Conservation (phyloP, 768 basidiomycete genomes). For the Rhodocollybia butyracea region DNA sequence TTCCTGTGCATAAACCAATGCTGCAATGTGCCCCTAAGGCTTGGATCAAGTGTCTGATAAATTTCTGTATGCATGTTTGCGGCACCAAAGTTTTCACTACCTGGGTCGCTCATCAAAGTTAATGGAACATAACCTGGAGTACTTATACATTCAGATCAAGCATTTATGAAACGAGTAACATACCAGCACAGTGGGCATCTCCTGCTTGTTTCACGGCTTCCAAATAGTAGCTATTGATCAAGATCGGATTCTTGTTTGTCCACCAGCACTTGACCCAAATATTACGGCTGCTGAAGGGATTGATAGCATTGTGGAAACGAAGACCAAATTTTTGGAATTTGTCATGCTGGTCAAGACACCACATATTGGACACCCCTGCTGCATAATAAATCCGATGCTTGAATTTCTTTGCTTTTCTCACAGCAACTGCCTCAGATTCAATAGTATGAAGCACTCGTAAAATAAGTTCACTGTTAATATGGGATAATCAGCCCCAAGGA, state of each 20-base stretch:
- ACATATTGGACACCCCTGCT: constrained; percentile 24
- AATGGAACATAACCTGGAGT: constrained; percentile 16
- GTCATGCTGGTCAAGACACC: constrained; percentile 25
- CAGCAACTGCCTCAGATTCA: constrained; percentile 7
- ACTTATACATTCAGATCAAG: not conserved
- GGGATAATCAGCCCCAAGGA: too few species aligned
- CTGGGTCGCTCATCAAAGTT: constrained; percentile 27
- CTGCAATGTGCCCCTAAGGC: constrained; percentile 19
- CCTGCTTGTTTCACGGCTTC: constrained; percentile 10
- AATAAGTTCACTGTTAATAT: not conserved
- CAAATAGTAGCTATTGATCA: constrained; percentile 20
- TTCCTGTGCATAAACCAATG: constrained; percentile 22
- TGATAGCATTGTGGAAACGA: constrained; percentile 17
- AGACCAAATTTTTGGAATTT: constrained; percentile 24
- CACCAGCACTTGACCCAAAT: constrained; percentile 25
- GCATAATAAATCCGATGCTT: constrained; percentile 18
- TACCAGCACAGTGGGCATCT: constrained; percentile 7
- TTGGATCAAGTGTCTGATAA: constrained; percentile 22
- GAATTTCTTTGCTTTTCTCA: constrained; percentile 4
- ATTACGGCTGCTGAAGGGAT: constrained; percentile 17
- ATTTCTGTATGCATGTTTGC: constrained; percentile 29
- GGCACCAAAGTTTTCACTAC: constrained; percentile 25
- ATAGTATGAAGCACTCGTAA: not conserved
- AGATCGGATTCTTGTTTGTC: constrained; percentile 18
- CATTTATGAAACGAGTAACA: too few species aligned